Base-by-base conservation (phyloP, 495 filamentous ascomycete species). In the Lasiosphaeria ovina region DNA sequence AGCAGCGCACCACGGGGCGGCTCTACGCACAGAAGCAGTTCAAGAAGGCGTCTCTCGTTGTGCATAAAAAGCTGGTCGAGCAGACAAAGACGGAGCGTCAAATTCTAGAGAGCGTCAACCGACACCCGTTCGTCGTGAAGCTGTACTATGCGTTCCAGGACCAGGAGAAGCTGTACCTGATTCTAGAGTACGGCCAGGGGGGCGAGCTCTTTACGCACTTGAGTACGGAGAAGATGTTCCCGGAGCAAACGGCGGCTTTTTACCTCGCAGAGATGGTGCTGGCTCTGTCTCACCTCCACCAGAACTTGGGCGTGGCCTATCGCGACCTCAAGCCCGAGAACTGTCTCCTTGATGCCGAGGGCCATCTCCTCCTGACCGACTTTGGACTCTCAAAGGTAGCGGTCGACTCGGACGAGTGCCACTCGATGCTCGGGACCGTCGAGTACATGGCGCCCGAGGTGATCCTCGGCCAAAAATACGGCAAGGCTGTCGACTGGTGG, bases 401-500 rank as follows among this genome's bases (percentile, higher is more conserved):
- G n/a, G 81, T 94, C 38, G 87, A 90, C 63, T 82, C 87, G 31
- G 89, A 91, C 45, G 84, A 85, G 64, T 97, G 92, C 81, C 89
- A 89, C 70, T 95, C 91, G 44, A 83, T 91, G 63, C 87, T 96
- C 11, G 94, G 94, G 60, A 98, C 94, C 3, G 85, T 96, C 63
- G 94, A 97, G 66, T 98, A 98, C 83, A 98, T 98, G 95, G 94
- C 94, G 0, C 94, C 94, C 4, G 94, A 98, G 76, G 88, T 98
- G 42, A 86, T 98, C 64, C 81, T 81, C 48, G 90, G 91, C 60
- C 84, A 89, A 61, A 85, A 85, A 64, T 98, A 98, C 72, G 92
- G 92, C 71, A 91, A 91, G 71, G 87, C 90, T 14, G 95, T 96
- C 40, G 94, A 98, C 78, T 98, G 93, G 93, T 98, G 94, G 94